Evolutionary conservation across 305 asterid species (phyloP).

Genomic region (Andrographis paniculata): DNA sequence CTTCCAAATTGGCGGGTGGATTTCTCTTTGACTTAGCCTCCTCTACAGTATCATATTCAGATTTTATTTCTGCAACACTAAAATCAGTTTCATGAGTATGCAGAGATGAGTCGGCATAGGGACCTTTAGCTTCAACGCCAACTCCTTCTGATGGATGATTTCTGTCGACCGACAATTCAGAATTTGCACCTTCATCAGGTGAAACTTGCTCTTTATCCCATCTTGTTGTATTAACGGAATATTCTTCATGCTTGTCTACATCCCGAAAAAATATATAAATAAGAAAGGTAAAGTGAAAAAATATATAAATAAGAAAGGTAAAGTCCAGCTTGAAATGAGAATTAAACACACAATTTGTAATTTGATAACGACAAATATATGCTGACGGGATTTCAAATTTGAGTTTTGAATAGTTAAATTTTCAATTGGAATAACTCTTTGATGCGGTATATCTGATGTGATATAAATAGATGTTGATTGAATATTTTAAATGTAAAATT

Average conservation of each 20-base stretch:
- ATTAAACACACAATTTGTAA: not conserved
- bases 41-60: constrained; percentile 26
- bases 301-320: constrained; percentile 13
- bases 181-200: constrained; percentile 21
- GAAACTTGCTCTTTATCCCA: constrained; percentile 38
- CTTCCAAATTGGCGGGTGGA: constrained; percentile 22
- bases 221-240: constrained; percentile 29
- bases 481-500: too few species aligned
- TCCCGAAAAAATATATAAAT: not conserved
- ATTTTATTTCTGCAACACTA: constrained; percentile 16
- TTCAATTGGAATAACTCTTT: too few species aligned
- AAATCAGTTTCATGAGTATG: constrained; percentile 23
- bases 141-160: constrained; percentile 20
- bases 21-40: constrained; percentile 32
- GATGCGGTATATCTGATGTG: too few species aligned
- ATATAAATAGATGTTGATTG: too few species aligned
- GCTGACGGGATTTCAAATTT: too few species aligned
- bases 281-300: not conserved
- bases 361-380: too few species aligned
- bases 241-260: constrained; percentile 43
- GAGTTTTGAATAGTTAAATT: too few species aligned
- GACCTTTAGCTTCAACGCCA: constrained; percentile 18
- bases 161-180: constrained; percentile 25
- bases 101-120: constrained; percentile 14
- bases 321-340: constrained; percentile 9